Conservation (phyloP, 768 basidiomycete genomes). For the Termitomyces bulborhizus region DNA sequence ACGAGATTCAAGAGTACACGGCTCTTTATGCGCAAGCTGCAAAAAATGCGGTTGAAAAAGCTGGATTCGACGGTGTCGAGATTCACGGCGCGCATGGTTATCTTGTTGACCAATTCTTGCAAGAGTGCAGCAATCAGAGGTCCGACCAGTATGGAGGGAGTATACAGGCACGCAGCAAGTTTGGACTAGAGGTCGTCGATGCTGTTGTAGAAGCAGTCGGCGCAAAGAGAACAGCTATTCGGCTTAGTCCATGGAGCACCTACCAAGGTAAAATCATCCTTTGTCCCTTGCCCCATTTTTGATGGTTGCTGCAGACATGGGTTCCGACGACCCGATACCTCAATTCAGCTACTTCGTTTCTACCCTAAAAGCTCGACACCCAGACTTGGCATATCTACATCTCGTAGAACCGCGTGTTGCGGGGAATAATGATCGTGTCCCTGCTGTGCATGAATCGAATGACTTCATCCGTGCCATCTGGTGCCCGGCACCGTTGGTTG, state of each 20-base stretch:
- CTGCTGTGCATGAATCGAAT: slow-evolving; percentile 23
- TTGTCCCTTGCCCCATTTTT: neutral
- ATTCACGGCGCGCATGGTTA: slow-evolving; percentile 42
- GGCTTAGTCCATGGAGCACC: slow-evolving; percentile 50
- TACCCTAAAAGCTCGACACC: slow-evolving; percentile 30
- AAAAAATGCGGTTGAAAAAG: slow-evolving; percentile 42
- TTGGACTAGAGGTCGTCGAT: slow-evolving; percentile 47
- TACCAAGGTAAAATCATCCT: neutral
- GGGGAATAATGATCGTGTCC: slow-evolving; percentile 7
- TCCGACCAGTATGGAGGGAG: slow-evolving; percentile 67
- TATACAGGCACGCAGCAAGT: slow-evolving; percentile 53
- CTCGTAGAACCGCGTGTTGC: slow-evolving; percentile 32
- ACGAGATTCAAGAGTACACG: slow-evolving; percentile 47
- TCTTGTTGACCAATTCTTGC: slow-evolving; percentile 57
- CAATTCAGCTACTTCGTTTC: slow-evolving; percentile 46
- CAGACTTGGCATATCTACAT: slow-evolving; percentile 49
- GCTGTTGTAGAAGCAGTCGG: slow-evolving; percentile 50
- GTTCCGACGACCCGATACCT: slow-evolving; percentile 47
- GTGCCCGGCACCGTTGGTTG: slow-evolving; percentile 31
- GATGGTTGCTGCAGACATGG: slow-evolving; percentile 33
- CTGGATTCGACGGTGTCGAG: slow-evolving; percentile 66
- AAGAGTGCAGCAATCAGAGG: slow-evolving; percentile 46
- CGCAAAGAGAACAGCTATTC: slow-evolving; percentile 43
- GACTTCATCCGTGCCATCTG: slow-evolving; percentile 44
- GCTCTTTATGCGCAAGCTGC: slow-evolving; percentile 47